These are phyloP conservation scores for Boletus subparvulus DNA, from an alignment of 768 basidiomycete species.

Conservation along the genomic window DNA sequence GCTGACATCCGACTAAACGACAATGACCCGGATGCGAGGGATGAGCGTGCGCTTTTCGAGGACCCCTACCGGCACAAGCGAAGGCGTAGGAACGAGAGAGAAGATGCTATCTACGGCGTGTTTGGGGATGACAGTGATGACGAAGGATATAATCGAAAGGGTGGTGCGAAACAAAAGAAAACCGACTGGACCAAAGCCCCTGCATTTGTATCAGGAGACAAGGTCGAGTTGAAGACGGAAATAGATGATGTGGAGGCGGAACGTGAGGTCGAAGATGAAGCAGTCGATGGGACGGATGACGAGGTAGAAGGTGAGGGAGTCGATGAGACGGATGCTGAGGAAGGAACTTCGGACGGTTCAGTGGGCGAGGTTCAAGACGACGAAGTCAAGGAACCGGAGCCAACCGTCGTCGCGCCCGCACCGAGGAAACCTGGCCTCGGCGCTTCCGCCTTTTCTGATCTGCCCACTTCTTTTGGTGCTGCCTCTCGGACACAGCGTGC, in stretches of 20 bases:
- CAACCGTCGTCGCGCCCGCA: slow-evolving; percentile 29
- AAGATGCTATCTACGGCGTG: slow-evolving; percentile 74
- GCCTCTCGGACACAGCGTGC: slow-evolving; percentile 41
- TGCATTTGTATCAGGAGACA: slow-evolving; percentile 64
- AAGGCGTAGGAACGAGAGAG: slow-evolving; percentile 61
- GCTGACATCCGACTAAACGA: slow-evolving; percentile 49
- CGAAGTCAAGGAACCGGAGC: slow-evolving; percentile 31
- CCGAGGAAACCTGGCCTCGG: slow-evolving; percentile 23
- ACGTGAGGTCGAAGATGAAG: slow-evolving; percentile 38
- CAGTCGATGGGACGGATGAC: slow-evolving; percentile 38
- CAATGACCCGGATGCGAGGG: slow-evolving; percentile 60
- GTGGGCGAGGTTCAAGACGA: slow-evolving; percentile 38
- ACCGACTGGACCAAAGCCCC: slow-evolving; percentile 77
- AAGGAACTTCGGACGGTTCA: slow-evolving; percentile 33
- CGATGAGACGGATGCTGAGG: slow-evolving; percentile 41
- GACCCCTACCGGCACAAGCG: slow-evolving; percentile 75
- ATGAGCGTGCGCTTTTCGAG: slow-evolving; percentile 73
- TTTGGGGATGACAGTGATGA: slow-evolving; percentile 74
- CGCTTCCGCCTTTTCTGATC: slow-evolving; percentile 22
- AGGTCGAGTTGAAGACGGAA: slow-evolving; percentile 42
- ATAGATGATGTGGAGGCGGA: slow-evolving; percentile 38
- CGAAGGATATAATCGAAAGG: slow-evolving; percentile 40
- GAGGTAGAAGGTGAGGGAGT: slow-evolving; percentile 27
- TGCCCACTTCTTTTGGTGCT: slow-evolving; percentile 42
- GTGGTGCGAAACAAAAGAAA: slow-evolving; percentile 37